phyloP scores from a whole-genome alignment of 768 basidiomycete genomes.

The Tubosaeta brunneosetosa region DNA sequence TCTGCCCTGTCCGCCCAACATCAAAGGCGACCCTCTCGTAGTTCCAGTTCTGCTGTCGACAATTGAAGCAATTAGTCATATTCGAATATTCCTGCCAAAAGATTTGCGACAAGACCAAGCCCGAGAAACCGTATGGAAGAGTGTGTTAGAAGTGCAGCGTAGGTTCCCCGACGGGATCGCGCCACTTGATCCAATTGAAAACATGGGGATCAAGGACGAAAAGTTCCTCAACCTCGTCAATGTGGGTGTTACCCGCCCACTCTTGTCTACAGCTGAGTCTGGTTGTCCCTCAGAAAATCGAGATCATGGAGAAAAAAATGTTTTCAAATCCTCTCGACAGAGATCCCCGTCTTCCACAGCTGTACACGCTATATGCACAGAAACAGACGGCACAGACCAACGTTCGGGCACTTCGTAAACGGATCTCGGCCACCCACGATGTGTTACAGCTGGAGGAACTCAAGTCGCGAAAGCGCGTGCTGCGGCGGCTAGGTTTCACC shows the following conservation, averaged over 20 bases:
- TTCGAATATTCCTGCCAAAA: slow-evolving; percentile 86
- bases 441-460: slow-evolving; percentile 95
- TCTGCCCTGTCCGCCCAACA: slow-evolving; percentile 63
- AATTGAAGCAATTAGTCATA: slow-evolving; percentile 77
- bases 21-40: slow-evolving; percentile 79
- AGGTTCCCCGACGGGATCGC: slow-evolving; percentile 86
- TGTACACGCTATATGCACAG: slow-evolving; percentile 74
- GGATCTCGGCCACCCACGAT: slow-evolving; percentile 86
- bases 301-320: slow-evolving; percentile 83
- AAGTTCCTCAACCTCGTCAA: slow-evolving; percentile 85
- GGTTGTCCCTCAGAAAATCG: slow-evolving; percentile 67
- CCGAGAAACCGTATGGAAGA: slow-evolving; percentile 85
- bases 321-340: slow-evolving; percentile 72
- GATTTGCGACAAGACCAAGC: slow-evolving; percentile 74
- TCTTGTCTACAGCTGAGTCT: not conserved
- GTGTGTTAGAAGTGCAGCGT: slow-evolving; percentile 83
- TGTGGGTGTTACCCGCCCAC: slow-evolving; percentile 36
- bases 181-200: slow-evolving; percentile 84
- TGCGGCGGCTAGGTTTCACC: slow-evolving; percentile 89
- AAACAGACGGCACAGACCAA: slow-evolving; percentile 69
- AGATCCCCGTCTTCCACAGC: slow-evolving; percentile 69
- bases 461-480: slow-evolving; percentile 89
- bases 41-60: slow-evolving; percentile 87
- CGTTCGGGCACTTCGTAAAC: slow-evolving; percentile 76
- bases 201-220: slow-evolving; percentile 95